phyloP scores from a whole-genome alignment of 2,329 filamentous ascomycete species.

The Cytospora piceae region DNA sequence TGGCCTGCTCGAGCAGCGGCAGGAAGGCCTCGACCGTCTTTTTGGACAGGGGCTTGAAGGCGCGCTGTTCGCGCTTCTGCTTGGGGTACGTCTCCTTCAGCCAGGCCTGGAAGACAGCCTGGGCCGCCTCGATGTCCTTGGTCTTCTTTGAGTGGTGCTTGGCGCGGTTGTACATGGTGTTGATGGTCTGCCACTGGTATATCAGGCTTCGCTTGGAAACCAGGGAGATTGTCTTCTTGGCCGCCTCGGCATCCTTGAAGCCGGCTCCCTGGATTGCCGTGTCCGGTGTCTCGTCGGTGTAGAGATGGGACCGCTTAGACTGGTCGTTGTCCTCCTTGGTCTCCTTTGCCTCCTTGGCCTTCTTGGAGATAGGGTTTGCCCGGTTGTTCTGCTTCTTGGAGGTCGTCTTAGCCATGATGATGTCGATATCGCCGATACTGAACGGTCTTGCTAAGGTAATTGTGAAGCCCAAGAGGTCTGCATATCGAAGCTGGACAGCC shows the following conservation, averaged over 20 bases:
- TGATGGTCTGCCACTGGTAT: slow-evolving; percentile 29
- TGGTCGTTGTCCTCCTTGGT: slow-evolving; percentile 13
- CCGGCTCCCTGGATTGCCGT: slow-evolving; percentile 27
- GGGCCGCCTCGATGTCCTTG: slow-evolving; percentile 28
- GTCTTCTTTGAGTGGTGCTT: slow-evolving; percentile 31
- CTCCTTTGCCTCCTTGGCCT: slow-evolving; percentile 11
- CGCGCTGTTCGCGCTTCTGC: slow-evolving; percentile 25
- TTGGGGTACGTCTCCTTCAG: slow-evolving; percentile 26
- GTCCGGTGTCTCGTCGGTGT: slow-evolving; percentile 29
- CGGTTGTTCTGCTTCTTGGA: slow-evolving; percentile 28
- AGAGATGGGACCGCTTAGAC: slow-evolving; percentile 26
- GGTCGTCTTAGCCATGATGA: slow-evolving; percentile 22
- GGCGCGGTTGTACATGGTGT: slow-evolving; percentile 30
- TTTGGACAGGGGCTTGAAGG: slow-evolving; percentile 28
- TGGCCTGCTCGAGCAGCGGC: slow-evolving; percentile 18
- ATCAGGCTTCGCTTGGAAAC: slow-evolving; percentile 25
- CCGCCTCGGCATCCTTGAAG: slow-evolving; percentile 29
- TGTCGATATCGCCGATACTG: neutral
- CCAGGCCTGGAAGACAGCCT: slow-evolving; percentile 27
- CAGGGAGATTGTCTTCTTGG: slow-evolving; percentile 27
- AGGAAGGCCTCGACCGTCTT: slow-evolving; percentile 25
- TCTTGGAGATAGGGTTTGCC: slow-evolving; percentile 26
- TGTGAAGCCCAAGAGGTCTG: neutral
- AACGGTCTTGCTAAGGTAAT: neutral
- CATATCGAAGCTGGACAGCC: neutral